These are phyloP conservation scores for Diaporthe longicolla DNA, from an alignment of 2,329 filamentous ascomycete species.

Conservation along the genomic window DNA sequence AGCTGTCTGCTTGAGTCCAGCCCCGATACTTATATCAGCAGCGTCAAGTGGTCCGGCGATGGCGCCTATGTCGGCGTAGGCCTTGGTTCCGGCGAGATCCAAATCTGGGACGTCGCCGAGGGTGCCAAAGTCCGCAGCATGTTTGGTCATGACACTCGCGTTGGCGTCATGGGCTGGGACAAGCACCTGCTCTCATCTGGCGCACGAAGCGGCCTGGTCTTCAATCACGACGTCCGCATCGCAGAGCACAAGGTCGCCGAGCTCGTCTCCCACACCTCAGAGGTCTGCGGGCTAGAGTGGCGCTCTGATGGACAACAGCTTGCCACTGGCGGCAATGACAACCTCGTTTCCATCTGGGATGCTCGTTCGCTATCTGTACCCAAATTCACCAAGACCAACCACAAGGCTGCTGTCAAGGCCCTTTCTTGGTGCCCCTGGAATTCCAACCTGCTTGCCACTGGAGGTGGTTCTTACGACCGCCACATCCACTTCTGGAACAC, in stretches of 20 bases:
- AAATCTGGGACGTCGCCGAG: constrained; percentile 99
- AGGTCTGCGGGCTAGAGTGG: constrained; percentile 99
- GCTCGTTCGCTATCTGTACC: constrained; percentile 92
- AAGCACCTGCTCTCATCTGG: constrained; percentile 98
- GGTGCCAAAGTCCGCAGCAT: constrained; percentile 97
- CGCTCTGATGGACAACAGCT: constrained; percentile 96
- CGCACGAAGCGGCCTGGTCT: constrained; percentile 93
- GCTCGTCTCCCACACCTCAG: constrained; percentile 95
- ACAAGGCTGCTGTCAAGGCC: constrained; percentile 98
- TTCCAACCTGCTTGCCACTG: constrained; percentile 95
- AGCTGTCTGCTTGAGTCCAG: constrained; percentile 89
- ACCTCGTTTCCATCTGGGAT: constrained; percentile 99
- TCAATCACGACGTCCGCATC: constrained; percentile 98
- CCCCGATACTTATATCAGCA: constrained; percentile 95
- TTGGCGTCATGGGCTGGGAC: constrained; percentile 99
- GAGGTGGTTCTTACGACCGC: constrained; percentile 94
- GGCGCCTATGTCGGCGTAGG: constrained; percentile 97
- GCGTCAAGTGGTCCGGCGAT: constrained; percentile 98
- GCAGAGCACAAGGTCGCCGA: constrained; percentile 98
- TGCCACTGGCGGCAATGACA: constrained; percentile 98
- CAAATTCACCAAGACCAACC: constrained; percentile 99
- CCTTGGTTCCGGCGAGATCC: constrained; percentile 94
- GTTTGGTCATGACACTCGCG: constrained; percentile 96
- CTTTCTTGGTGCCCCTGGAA: constrained; percentile 99
- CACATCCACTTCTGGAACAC: constrained; percentile 99